These are phyloP conservation scores for Ensete glaucum DNA, from an alignment of 176 grass and related monocot species.

Conservation along the genomic window DNA sequence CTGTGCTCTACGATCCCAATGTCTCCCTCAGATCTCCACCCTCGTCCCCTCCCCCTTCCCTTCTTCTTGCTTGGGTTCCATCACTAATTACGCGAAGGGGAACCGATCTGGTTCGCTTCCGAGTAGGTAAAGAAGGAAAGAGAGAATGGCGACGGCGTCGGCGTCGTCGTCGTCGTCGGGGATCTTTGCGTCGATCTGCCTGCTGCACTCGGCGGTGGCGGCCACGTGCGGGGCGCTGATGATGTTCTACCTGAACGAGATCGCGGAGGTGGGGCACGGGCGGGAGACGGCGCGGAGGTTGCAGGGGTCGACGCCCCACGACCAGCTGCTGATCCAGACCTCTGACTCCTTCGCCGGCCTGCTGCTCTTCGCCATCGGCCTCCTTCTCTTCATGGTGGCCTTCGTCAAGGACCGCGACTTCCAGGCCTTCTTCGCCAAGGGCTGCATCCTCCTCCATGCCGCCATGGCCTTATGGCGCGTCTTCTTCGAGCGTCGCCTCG, in stretches of 20 bases:
- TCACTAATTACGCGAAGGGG: not conserved
- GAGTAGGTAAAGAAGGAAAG: not conserved
- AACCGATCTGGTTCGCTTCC: too few relatives aligned
- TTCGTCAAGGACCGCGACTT: constrained; percentile 48
- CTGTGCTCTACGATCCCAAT: not conserved
- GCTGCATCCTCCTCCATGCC: constrained; percentile 42
- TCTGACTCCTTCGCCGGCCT: constrained; percentile 48
- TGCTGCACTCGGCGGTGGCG: constrained; percentile 38
- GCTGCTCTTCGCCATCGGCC: constrained; percentile 37
- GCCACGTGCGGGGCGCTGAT: constrained; percentile 36
- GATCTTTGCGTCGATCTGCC: constrained; percentile 38
- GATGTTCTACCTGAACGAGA: constrained; percentile 47
- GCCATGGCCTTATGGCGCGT: constrained; percentile 39
- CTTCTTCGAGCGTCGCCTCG: constrained; percentile 43
- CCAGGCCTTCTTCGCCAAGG: constrained; percentile 54
- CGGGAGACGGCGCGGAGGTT: constrained; percentile 36
- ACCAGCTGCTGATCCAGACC: constrained; percentile 42
- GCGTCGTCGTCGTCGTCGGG: constrained; percentile 24
- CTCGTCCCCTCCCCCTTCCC: not conserved
- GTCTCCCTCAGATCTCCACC: not conserved
- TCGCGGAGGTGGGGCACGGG: constrained; percentile 32
- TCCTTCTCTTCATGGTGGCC: constrained; percentile 45
- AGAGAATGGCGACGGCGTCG: constrained; percentile 7
- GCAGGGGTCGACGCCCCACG: constrained; percentile 44
- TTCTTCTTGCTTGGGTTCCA: not conserved